Evolutionary conservation across 148 eudicot species (phyloP).

Genomic region (Rhododendron henanense): DNA sequence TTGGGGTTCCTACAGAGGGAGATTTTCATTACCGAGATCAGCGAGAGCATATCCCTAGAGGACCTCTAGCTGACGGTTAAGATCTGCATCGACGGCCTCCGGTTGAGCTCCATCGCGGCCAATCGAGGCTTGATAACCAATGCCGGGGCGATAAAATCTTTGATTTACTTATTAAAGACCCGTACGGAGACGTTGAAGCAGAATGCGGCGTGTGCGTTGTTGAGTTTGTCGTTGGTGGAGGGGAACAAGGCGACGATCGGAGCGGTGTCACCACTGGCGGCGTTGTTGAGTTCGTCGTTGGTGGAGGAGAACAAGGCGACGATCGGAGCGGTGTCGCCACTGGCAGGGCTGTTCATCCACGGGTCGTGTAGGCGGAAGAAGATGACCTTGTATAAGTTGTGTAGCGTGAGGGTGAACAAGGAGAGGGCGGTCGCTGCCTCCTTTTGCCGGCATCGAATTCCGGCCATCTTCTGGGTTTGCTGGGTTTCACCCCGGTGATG

Average conservation of each 20-base stretch:
- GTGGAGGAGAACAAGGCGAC: slow-evolving; percentile 1
- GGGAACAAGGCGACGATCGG: slow-evolving; percentile 30
- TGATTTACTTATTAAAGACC: slow-evolving; percentile 67
- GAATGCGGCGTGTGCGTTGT: slow-evolving; percentile 74
- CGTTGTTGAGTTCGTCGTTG: slow-evolving; percentile 29
- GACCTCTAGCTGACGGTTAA: slow-evolving; percentile 82
- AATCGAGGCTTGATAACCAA: slow-evolving; percentile 48
- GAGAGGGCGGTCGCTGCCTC: slow-evolving; percentile 49
- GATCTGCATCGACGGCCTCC: slow-evolving; percentile 57
- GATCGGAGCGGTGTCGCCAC: slow-evolving; percentile 71
- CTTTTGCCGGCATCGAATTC: too few relatives aligned
- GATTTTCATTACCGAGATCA: slow-evolving; percentile 74
- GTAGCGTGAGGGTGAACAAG: slow-evolving; percentile 56
- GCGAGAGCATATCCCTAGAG: slow-evolving; percentile 76
- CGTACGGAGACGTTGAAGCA: slow-evolving; percentile 79
- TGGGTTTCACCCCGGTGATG: too few relatives aligned
- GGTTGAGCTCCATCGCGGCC: slow-evolving; percentile 42
- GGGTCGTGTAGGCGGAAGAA: slow-evolving; percentile 73
- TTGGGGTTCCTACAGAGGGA: slow-evolving; percentile 58
- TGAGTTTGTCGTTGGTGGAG: slow-evolving; percentile 2
- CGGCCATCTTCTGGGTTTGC: too few relatives aligned
- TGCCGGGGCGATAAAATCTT: slow-evolving; percentile 53
- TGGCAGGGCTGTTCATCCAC: slow-evolving; percentile 50
- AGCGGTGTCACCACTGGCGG: slow-evolving; percentile 74
- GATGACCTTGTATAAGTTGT: slow-evolving; percentile 77